Evolutionary conservation across 1,284 basidiomycete species (phyloP), one percentile per base, ranked within the genome.

Genomic region (Microbotryum scabiosae): DNA sequence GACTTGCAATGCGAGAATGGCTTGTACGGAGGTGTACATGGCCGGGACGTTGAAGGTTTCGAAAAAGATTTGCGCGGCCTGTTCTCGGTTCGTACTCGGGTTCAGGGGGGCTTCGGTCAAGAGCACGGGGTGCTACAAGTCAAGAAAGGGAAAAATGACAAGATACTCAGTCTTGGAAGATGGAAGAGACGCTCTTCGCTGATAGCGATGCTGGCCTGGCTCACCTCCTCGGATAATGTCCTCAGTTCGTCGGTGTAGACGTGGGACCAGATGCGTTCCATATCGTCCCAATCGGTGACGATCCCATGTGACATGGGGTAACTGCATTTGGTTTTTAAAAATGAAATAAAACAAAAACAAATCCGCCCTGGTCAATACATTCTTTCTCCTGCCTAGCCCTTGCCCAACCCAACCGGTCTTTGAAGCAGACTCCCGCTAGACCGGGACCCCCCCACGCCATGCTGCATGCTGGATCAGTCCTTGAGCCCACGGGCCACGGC

Each of bases 21-120:
- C 96, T 78, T 99, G 96, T 5, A 99, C 90, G 53, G 90, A 93
- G 20, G 89, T 94, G 78, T 92, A 98, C 63, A 99, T 79, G 9
- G 96, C 96, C 23, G 96, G 96, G 21, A 98, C 96, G 75, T 99
- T 99, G 83, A 97, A 97, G 4, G 93, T 97, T 74, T 97, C 93
- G 76, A 97, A 97, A 77, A 97, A 96, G 78, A 97, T 94, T 76
- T 97, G 92, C 9, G 93, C 93, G 21, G 93, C 91, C 53, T 90
- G 82, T 74, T 97, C 93, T 66, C 93, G 84, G 76, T 97, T 97
- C 73, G 85, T 86, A 69, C 91, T 84, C 63, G 93, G 93, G 76
- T 97, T 97, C 59, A 97, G 79, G 3, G 93, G 93, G 50, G 92
- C 92, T 78, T 97, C 92, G 20, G 92, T 96, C 58, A 97, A 78